These are phyloP conservation scores for Bathelium albidoporum DNA, from an alignment of 495 filamentous ascomycete species.

Conservation along the genomic window DNA sequence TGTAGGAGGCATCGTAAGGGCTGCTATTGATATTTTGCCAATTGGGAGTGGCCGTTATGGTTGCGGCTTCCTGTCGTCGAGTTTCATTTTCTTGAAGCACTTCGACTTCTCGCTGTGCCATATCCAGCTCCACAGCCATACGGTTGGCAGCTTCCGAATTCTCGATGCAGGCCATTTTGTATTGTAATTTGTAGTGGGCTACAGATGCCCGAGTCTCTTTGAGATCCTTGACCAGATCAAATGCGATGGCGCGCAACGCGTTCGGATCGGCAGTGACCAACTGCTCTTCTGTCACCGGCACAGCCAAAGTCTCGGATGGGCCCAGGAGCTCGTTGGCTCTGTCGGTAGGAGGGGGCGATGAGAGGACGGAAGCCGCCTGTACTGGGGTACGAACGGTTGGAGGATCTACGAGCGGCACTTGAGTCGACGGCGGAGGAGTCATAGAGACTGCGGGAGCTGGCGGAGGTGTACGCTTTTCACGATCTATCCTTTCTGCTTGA, in stretches of 20 bases:
- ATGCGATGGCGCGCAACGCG: conserved; percentile 49
- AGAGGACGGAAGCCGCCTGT: conserved; percentile 20
- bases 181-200: conserved; percentile 86
- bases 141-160: conserved; percentile 77
- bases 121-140: conserved; percentile 84
- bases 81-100: conserved; percentile 47
- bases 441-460: neutral
- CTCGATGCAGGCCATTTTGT: conserved; percentile 75
- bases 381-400: conserved; percentile 16
- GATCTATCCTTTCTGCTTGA: neutral
- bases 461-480: neutral
- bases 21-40: conserved; percentile 33
- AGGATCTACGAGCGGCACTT: conserved; percentile 8
- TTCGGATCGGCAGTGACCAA: conserved; percentile 31
- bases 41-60: conserved; percentile 7
- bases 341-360: conserved; percentile 22
- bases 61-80: neutral
- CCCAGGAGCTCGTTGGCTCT: neutral
- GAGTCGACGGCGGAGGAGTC: conserved; percentile 20
- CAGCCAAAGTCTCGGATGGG: neutral
- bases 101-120: conserved; percentile 83
- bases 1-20: neutral
- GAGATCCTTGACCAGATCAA: conserved; percentile 41
- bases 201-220: conserved; percentile 66
- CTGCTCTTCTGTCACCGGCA: conserved; percentile 10